phyloP scores from a whole-genome alignment of 1,284 basidiomycete species.

The Leccinum fuscescens region DNA sequence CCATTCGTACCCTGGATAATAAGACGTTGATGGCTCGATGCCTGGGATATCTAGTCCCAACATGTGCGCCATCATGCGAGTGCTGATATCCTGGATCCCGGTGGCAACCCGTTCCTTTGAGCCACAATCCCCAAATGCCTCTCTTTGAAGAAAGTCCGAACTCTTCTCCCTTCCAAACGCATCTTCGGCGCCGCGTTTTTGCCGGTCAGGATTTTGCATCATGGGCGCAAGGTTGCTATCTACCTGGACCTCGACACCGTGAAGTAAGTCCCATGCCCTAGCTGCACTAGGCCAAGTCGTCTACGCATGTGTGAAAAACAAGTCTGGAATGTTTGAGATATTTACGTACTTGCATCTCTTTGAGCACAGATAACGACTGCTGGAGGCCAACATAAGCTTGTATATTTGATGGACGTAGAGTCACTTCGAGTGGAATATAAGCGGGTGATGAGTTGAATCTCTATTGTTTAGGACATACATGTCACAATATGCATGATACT shows the following conservation, averaged over 20 bases:
- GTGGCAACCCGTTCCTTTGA: slow-evolving; percentile 26
- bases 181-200: slow-evolving; percentile 63
- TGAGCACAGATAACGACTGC: slow-evolving; percentile 65
- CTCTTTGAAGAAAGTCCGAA: slow-evolving; percentile 45
- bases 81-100: slow-evolving; percentile 57
- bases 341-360: slow-evolving; percentile 63
- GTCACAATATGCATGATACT: slow-evolving; percentile 84
- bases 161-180: slow-evolving; percentile 59
- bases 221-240: slow-evolving; percentile 41
- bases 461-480: slow-evolving; percentile 41
- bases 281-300: slow-evolving; percentile 72
- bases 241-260: slow-evolving; percentile 62
- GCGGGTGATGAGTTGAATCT: background rate
- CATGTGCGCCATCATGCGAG: slow-evolving; percentile 69
- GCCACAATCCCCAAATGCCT: slow-evolving; percentile 37
- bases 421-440: slow-evolving; percentile 47
- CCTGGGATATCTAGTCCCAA: slow-evolving; percentile 62
- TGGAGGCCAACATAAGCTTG: slow-evolving; percentile 67
- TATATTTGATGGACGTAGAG: slow-evolving; percentile 63
- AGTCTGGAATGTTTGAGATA: slow-evolving; percentile 1
- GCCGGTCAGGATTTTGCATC: slow-evolving; percentile 40
- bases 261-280: slow-evolving; percentile 67
- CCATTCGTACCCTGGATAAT: slow-evolving; percentile 72
- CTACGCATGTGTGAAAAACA: slow-evolving; percentile 29
- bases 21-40: slow-evolving; percentile 35